Conservation (phyloP, 2,329 filamentous ascomycete species). For the Neofusicoccum ribis region DNA sequence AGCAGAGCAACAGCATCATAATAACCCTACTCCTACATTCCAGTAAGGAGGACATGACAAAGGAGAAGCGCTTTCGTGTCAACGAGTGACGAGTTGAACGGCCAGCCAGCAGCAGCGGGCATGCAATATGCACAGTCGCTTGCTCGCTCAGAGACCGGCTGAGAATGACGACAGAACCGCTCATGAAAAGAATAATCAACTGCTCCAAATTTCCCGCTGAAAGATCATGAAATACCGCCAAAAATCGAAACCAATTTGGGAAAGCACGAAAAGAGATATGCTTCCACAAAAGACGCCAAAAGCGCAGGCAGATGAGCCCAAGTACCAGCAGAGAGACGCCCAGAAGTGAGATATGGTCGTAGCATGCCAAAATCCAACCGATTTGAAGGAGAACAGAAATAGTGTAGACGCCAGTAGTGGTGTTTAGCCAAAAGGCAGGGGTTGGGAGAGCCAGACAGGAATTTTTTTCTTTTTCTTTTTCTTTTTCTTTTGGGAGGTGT, state of each 20-base stretch:
- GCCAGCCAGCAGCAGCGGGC: constrained; percentile 12
- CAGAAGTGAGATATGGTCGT: not conserved
- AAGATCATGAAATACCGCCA: not conserved
- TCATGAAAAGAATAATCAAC: not conserved
- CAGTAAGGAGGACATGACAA: constrained; percentile 1
- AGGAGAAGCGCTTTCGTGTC: constrained; percentile 1
- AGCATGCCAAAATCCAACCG: not conserved
- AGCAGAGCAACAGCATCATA: constrained; percentile 5
- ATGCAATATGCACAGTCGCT: constrained; percentile 16
- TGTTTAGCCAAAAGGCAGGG: not conserved
- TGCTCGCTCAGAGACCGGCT: constrained; percentile 24
- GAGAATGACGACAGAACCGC: constrained; percentile 3
- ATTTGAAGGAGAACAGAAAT: not conserved
- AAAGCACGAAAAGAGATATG: not conserved
- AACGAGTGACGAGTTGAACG: constrained; percentile 8
- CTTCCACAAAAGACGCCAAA: not conserved
- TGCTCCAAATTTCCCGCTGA: not conserved
- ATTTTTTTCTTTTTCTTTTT: not conserved
- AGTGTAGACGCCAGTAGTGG: not conserved
- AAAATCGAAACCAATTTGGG: not conserved
- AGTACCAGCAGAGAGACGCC: not conserved
- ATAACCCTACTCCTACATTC: not conserved
- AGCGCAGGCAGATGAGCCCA: not conserved
- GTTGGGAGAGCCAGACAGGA: constrained; percentile 9
- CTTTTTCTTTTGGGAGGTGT: not conserved